Conservation (phyloP, 352 stramenopile species). For the Pythium brachiatum region DNA sequence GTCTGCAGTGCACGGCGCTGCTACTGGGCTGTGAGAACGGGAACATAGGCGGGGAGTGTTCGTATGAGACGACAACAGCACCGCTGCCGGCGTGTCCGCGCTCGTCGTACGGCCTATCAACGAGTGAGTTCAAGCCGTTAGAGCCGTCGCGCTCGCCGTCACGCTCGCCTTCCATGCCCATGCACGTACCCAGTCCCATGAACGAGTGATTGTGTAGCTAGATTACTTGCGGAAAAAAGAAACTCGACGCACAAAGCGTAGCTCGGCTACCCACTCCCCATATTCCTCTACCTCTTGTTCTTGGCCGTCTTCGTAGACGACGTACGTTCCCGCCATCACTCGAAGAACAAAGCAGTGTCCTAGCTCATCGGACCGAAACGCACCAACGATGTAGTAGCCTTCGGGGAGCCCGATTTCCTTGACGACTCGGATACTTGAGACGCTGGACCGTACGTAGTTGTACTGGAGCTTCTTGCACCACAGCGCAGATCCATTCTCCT, state of each 20-base stretch:
- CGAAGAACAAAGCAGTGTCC: slow-evolving; percentile 12
- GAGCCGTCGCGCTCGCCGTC: too few species aligned
- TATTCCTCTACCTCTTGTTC: neutral
- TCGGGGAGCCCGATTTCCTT: neutral
- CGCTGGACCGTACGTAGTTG: neutral
- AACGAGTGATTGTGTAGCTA: too few species aligned
- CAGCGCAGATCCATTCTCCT: neutral
- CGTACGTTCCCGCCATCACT: neutral
- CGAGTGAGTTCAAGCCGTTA: slow-evolving; percentile 1
- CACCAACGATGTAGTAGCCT: slow-evolving; percentile 6
- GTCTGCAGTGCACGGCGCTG: slow-evolving; percentile 8
- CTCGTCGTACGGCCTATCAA: neutral
- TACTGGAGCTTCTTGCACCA: slow-evolving; percentile 3
- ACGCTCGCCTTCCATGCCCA: too few species aligned
- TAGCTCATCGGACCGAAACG: neutral
- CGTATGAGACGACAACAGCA: slow-evolving; percentile 13
- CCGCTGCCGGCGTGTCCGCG: slow-evolving; percentile 7
- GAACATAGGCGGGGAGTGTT: slow-evolving; percentile 8
- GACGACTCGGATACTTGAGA: neutral
- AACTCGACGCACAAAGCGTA: slow-evolving; percentile 5
- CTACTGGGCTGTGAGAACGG: slow-evolving; percentile 15
- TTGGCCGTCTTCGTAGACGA: neutral
- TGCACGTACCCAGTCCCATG: too few species aligned
- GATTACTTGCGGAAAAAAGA: too few species aligned
- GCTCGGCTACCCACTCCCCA: slow-evolving; percentile 4